Percentiles rank a stretch among this genome's conserved stretches.
Evolutionary conservation across 768 basidiomycete genomes (phyloP).

Genomic region (Lyophyllum decastes): DNA sequence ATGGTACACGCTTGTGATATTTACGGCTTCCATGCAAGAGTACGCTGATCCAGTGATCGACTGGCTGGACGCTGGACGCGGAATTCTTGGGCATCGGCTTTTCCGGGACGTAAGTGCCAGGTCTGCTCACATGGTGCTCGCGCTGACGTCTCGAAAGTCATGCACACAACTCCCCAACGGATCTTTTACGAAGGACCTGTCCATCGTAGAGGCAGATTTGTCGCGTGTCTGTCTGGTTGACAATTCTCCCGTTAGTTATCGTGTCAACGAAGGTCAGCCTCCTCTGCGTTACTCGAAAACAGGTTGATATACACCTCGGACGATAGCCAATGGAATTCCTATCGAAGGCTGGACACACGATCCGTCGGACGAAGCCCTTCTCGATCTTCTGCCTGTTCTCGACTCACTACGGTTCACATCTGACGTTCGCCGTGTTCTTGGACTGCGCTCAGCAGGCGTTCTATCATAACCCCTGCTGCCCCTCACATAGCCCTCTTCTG

Average conservation of each 20-base stretch:
- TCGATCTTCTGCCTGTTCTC: constrained; percentile 92
- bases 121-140: neutral
- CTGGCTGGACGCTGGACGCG: constrained; percentile 95
- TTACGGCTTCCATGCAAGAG: constrained; percentile 98
- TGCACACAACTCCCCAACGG: constrained; percentile 93
- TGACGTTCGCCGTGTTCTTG: constrained; percentile 91
- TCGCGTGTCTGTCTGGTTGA: constrained; percentile 94
- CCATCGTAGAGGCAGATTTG: constrained; percentile 86
- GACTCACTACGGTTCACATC: constrained; percentile 95
- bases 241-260: constrained; percentile 94
- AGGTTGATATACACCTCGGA: constrained; percentile 1
- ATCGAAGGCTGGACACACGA: constrained; percentile 99
- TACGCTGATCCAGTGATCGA: constrained; percentile 99
- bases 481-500: constrained; percentile 8
- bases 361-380: constrained; percentile 92
- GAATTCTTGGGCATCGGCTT: constrained; percentile 83
- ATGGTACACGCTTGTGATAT: constrained; percentile 99
- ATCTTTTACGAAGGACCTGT: constrained; percentile 91
- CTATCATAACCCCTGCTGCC: constrained; percentile 26
- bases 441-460: constrained; percentile 53
- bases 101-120: constrained; percentile 83
- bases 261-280: constrained; percentile 83
- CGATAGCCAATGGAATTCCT: constrained; percentile 92
- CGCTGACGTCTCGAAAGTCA: constrained; percentile 50
- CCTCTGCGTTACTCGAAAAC: constrained; percentile 2